Percentiles rank a stretch among this genome's conserved stretches.
Evolutionary conservation across 305 asterid genomes (phyloP).

Genomic region (Vinca major): DNA sequence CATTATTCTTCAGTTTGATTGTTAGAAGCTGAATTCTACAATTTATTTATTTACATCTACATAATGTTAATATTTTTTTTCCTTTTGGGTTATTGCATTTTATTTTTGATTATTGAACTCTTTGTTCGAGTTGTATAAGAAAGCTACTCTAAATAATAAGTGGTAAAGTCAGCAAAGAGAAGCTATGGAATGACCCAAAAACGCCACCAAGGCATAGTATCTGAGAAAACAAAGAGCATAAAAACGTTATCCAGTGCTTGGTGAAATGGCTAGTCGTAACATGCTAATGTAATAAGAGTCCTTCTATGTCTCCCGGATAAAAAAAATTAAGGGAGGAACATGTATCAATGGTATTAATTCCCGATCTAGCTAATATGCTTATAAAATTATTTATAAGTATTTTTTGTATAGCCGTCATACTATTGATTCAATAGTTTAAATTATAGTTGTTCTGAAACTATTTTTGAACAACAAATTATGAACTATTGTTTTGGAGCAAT

Average conservation of each 20-base stretch:
- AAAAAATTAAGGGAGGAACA: too few species aligned
- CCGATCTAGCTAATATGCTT: too few species aligned
- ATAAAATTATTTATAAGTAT: too few species aligned
- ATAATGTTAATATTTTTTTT: neutral
- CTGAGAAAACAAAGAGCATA: neutral
- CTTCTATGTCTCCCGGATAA: too few species aligned
- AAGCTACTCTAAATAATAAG: neutral
- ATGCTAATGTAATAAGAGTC: too few species aligned
- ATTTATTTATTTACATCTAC: neutral
- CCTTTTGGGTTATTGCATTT: neutral
- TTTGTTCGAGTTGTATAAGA: neutral
- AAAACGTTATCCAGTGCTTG: conserved; percentile 13
- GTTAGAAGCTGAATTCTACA: too few species aligned
- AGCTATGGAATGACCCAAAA: conserved; percentile 27
- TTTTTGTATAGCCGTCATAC: too few species aligned
- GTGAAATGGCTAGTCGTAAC: neutral
- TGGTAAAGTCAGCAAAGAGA: neutral
- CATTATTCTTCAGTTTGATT: neutral
- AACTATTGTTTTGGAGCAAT: too few species aligned
- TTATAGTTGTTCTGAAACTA: too few species aligned
- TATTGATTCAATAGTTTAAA: too few species aligned
- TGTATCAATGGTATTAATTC: too few species aligned
- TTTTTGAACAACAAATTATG: too few species aligned
- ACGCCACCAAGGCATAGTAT: conserved; percentile 32
- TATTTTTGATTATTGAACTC: neutral